Evolutionary conservation across 495 filamentous ascomycete genomes (phyloP), one percentile per base, ranked within the genome.

Genomic region (Lindgomyces ingoldianus): DNA sequence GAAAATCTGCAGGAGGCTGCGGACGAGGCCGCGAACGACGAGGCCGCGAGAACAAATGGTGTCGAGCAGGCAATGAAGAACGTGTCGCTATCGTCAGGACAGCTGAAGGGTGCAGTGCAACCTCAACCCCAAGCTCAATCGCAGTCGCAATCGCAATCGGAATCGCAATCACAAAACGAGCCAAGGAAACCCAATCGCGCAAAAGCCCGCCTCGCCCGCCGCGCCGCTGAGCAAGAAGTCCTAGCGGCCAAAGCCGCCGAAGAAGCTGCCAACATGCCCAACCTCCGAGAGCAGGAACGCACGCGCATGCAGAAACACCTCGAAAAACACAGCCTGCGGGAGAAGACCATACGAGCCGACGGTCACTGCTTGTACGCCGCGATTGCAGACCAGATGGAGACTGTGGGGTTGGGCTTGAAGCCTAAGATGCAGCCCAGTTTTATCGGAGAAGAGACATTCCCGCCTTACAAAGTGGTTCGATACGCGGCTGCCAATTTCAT

Each of bases 361-460:
- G 94, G 94, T 0, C 94, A 98, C 72, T 98, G 94, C 74, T 80
- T 98, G n/a, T 98, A 96, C 77, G 87, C 90, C 6, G 92, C 95
- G 1, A 81, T 98, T 45, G 93, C 93, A 42, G 90, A 92, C 72
- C 92, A 96, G 76, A 78, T 97, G 42, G 73, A 72, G 27, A 73
- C 75, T 25, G 60, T 75, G 12, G 77, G 74, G 3, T 69, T 87
- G 11, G 83, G 79, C 1, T 71, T 83, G 58, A 76, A 74, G 53
- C 81, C 83, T 18, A 68, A 59, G 46, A 69, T 75, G 21, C 33
- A 62, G 30, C 49, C 64, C 2, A 62, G 45, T 14, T 64, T 66
- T 8, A 58, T 53, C 16, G 42, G 27, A 21, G 57, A 71, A 46
- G 18, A 57, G 29, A 54, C 26, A n/a, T 14, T 68, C 18, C 66